A percentile compares a stretch with the other conserved stretches of the same genome.
phyloP scores from a whole-genome alignment of 345 rosid genomes.

The Aethionema arabicum region DNA sequence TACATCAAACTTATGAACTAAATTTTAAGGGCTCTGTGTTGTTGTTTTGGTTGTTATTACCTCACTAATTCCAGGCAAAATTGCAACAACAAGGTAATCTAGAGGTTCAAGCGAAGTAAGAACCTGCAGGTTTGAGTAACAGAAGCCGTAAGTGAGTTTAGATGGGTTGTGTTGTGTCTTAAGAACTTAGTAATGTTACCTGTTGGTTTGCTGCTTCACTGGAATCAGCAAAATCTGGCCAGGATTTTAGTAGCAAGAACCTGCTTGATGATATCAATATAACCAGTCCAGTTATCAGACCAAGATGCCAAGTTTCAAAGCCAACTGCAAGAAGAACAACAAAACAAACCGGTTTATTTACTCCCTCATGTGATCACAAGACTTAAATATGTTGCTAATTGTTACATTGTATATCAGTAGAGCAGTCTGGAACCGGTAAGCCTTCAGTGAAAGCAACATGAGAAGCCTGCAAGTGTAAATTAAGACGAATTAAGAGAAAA shows the following conservation, averaged over 20 bases:
- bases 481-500: not conserved
- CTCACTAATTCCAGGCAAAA: constrained; percentile 87
- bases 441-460: constrained; percentile 71
- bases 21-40: not conserved
- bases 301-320: constrained; percentile 83
- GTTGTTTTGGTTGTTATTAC: constrained; percentile 33
- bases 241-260: constrained; percentile 59
- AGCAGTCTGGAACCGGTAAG: constrained; percentile 65
- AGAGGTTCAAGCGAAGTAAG: constrained; percentile 79
- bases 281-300: constrained; percentile 62
- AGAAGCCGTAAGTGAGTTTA: not conserved
- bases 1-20: constrained; percentile 5
- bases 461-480: constrained; percentile 59
- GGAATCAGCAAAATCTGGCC: constrained; percentile 87
- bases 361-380: constrained; percentile 7
- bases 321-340: constrained; percentile 53
- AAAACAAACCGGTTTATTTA: not conserved
- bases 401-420: constrained; percentile 56
- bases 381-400: not conserved
- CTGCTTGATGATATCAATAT: constrained; percentile 68
- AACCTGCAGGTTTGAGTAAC: constrained; percentile 42
- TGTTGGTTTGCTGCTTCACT: constrained; percentile 79
- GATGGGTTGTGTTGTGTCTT: not conserved
- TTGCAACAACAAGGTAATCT: constrained; percentile 73
- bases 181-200: constrained; percentile 40